Percentiles rank a stretch among this genome's conserved stretches.
Evolutionary conservation across 257 asterid genomes (phyloP).

Genomic region (Primulina huaijiensis): DNA sequence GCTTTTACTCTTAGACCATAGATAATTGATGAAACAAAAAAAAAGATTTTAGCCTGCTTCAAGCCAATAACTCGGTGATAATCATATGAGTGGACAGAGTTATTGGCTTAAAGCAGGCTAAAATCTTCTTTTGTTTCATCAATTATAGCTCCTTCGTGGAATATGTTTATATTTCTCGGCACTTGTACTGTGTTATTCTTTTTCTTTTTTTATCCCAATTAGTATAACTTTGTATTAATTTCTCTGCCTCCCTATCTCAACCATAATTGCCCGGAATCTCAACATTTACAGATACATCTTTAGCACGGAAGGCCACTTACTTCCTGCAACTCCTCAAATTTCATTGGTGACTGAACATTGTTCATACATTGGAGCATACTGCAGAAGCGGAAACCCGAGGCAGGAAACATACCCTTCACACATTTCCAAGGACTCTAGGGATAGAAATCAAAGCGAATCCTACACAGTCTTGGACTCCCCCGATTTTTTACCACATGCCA

Average conservation of each 20-base stretch:
- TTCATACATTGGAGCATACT: conserved; percentile 84
- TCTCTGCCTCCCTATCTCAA: background rate
- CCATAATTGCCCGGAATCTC: conserved; percentile 11
- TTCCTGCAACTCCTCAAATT: conserved; percentile 89
- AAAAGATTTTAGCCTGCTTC: too few relatives aligned
- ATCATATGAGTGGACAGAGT: too few relatives aligned
- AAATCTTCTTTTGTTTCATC: too few relatives aligned
- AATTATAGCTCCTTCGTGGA: background rate
- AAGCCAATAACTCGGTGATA: too few relatives aligned
- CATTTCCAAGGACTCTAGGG: conserved; percentile 32
- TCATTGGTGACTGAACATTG: conserved; percentile 74
- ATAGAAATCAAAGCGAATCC: conserved; percentile 47
- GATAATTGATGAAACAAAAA: too few relatives aligned
- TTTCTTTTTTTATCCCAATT: conserved; percentile 5
- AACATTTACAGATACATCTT: conserved; percentile 69
- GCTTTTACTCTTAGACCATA: background rate
- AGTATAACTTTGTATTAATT: background rate
- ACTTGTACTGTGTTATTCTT: background rate
- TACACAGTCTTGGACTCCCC: conserved; percentile 28
- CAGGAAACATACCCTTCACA: conserved; percentile 41
- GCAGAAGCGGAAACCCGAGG: conserved; percentile 50
- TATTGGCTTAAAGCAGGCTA: too few relatives aligned
- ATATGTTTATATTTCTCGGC: background rate
- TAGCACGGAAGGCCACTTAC: conserved; percentile 96
- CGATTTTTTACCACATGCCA: conserved; percentile 35